Conservation (phyloP, 306 rosid species). For the apple (Malus domestica) region ASM211411v1 NC_041800.1:26450233-26450732, state of each 20-base stretch:
- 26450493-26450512: constrained; percentile 85
- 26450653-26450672: constrained; percentile 94
- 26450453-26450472: constrained; percentile 94
- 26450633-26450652: constrained; percentile 93
- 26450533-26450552: constrained; percentile 96
- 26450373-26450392: constrained; percentile 76
- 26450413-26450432: constrained; percentile 88
- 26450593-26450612: constrained; percentile 99
- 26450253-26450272: constrained; percentile 31
- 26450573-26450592: constrained; percentile 92
- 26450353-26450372: constrained; percentile 58
- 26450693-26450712: neutral
- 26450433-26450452: constrained; percentile 97
- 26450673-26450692: constrained; percentile 98
- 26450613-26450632: constrained; percentile 84
- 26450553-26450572: constrained; percentile 90
- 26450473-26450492: constrained; percentile 70
- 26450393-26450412: constrained; percentile 77
- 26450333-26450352: constrained; percentile 94
- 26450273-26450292: neutral
- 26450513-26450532: constrained; percentile 71
- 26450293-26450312: neutral
- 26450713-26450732: neutral
- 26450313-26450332: constrained; percentile 9
- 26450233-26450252: constrained; percentile 98